Evolutionary conservation across 208 protist species (phyloP).

Genomic region (Leishmania martiniquensis): DNA sequence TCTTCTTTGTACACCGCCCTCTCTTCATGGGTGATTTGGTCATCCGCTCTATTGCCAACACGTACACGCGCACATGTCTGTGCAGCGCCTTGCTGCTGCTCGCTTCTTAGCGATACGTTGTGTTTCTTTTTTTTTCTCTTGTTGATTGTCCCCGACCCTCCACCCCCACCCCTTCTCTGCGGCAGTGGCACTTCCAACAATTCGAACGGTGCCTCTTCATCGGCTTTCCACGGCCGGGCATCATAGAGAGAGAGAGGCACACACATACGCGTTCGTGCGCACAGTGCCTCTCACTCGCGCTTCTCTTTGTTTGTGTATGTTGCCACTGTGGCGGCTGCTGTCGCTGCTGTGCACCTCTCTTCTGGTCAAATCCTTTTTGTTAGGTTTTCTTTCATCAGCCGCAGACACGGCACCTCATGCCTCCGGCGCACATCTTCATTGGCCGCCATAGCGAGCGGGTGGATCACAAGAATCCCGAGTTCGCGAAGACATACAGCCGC

Average conservation of each 20-base stretch:
- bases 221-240: too few relatives aligned
- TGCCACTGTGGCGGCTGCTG: not conserved
- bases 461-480: constrained; percentile 51
- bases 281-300: not conserved
- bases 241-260: not conserved
- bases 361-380: too few relatives aligned
- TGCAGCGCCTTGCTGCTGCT: not conserved
- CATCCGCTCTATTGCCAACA: not conserved
- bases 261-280: too few relatives aligned
- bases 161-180: not conserved
- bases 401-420: constrained; percentile 16
- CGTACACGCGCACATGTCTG: not conserved
- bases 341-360: not conserved
- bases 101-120: not conserved
- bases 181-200: not conserved
- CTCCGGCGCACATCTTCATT: constrained; percentile 39
- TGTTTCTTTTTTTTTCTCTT: too few relatives aligned
- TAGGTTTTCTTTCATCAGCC: not conserved
- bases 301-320: not conserved
- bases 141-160: too few relatives aligned
- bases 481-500: constrained; percentile 31
- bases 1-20: not conserved
- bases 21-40: not conserved
- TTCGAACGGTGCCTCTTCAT: too few relatives aligned
- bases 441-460: constrained; percentile 63